A percentile compares a stretch with the other conserved stretches of the same genome.
Evolutionary conservation across 371 early-diverging fungal species (phyloP).

Genomic region (Circinella umbellata): DNA sequence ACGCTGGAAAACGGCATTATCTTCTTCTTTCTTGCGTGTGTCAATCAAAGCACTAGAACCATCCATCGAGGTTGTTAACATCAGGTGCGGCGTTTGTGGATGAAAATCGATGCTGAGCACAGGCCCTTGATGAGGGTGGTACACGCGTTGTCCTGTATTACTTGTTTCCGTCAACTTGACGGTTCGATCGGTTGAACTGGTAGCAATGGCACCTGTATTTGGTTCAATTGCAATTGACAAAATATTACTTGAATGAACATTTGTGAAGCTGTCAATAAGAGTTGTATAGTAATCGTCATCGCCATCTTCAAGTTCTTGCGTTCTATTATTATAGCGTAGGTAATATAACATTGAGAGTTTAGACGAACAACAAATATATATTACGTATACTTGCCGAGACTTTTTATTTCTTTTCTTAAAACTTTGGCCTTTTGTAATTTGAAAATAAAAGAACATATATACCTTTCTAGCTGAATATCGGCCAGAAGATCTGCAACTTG

Average conservation of each 20-base stretch:
- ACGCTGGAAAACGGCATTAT: slow-evolving; percentile 44
- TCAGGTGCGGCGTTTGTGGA: slow-evolving; percentile 56
- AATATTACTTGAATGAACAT: slow-evolving; percentile 60
- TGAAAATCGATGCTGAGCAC: slow-evolving; percentile 71
- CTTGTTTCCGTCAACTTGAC: slow-evolving; percentile 57
- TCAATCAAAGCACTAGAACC: slow-evolving; percentile 66
- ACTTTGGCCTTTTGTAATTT: too few relatives aligned
- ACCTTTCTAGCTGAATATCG: slow-evolving; percentile 17
- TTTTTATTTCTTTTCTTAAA: too few relatives aligned
- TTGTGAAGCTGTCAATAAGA: slow-evolving; percentile 22
- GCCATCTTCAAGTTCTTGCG: slow-evolving; percentile 24
- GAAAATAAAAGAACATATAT: background rate
- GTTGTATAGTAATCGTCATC: slow-evolving; percentile 38
- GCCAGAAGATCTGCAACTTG: slow-evolving; percentile 3
- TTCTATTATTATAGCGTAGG: background rate
- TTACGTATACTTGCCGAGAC: too few relatives aligned
- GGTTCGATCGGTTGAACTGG: slow-evolving; percentile 69
- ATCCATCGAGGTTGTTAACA: slow-evolving; percentile 79
- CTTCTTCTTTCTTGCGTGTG: slow-evolving; percentile 42
- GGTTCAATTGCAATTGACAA: slow-evolving; percentile 48
- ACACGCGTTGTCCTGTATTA: slow-evolving; percentile 39
- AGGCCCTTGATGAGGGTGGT: slow-evolving; percentile 64
- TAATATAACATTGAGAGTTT: too few relatives aligned
- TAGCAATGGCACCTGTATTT: slow-evolving; percentile 47
- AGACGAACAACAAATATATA: too few relatives aligned